phyloP scores from a whole-genome alignment of 805 yeast species.

The Candida andamanensis region DNA sequence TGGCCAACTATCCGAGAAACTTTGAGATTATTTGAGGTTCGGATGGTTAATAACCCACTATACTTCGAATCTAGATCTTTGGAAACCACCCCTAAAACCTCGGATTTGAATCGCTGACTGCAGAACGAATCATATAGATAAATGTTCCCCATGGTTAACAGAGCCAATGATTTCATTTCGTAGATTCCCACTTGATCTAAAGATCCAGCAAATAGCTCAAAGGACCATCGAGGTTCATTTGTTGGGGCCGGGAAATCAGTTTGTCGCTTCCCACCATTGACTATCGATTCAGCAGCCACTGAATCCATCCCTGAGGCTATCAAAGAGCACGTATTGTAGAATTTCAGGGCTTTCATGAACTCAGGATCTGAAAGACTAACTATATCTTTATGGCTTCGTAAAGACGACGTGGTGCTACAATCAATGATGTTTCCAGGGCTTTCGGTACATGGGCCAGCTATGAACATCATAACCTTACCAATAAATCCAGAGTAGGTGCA shows the following conservation, averaged over 20 bases:
- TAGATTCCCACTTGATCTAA: slow-evolving; percentile 39
- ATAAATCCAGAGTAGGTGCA: slow-evolving; percentile 16
- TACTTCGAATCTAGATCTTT: slow-evolving; percentile 1
- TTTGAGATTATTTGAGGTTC: slow-evolving; percentile 29
- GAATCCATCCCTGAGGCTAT: slow-evolving; percentile 25
- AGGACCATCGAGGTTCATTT: slow-evolving; percentile 20
- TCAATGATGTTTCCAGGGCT: slow-evolving; percentile 32
- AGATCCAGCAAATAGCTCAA: slow-evolving; percentile 32
- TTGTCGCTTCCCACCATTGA: slow-evolving; percentile 16
- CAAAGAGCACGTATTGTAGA: slow-evolving; percentile 24
- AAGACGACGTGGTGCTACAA: slow-evolving; percentile 4
- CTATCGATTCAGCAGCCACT: slow-evolving; percentile 13
- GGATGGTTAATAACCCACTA: slow-evolving; percentile 17
- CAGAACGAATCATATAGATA: slow-evolving; percentile 25
- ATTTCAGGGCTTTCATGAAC: slow-evolving; percentile 20
- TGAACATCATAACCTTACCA: slow-evolving; percentile 26
- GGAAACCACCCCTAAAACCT: not conserved
- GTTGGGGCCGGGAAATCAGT: slow-evolving; percentile 16
- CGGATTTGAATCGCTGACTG: slow-evolving; percentile 12
- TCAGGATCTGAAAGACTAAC: slow-evolving; percentile 24
- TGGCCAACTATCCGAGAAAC: slow-evolving; percentile 27
- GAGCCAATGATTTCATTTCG: slow-evolving; percentile 34
- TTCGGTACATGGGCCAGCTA: slow-evolving; percentile 35
- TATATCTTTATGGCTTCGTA: slow-evolving; percentile 35
- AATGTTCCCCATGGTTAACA: slow-evolving; percentile 29